A percentile compares a stretch with the other conserved stretches of the same genome.
phyloP scores from a whole-genome alignment of 2,329 filamentous ascomycete genomes.

The Rhynchosporium secalis region DNA sequence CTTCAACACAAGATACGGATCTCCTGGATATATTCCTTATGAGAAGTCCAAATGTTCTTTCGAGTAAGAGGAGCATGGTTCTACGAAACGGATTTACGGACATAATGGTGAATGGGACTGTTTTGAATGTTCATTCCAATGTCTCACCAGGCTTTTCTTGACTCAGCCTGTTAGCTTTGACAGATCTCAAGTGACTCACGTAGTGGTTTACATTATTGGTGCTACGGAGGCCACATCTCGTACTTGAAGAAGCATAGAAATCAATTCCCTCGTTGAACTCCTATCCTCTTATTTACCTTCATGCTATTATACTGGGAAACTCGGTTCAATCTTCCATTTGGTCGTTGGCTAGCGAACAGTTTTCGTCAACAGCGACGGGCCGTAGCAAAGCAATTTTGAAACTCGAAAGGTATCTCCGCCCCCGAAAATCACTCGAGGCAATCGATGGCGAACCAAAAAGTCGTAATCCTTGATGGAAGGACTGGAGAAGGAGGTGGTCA shows the following conservation, averaged over 20 bases:
- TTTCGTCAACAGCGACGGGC: conserved; percentile 4
- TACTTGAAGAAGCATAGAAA: too few species aligned
- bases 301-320: not conserved
- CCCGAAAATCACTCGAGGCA: conserved; percentile 1
- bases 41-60: too few species aligned
- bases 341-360: not conserved
- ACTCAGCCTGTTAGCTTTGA: not conserved
- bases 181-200: not conserved
- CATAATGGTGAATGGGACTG: not conserved
- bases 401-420: conserved; percentile 2
- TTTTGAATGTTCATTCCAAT: not conserved
- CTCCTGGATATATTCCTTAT: too few species aligned
- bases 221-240: not conserved
- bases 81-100: not conserved
- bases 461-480: conserved; percentile 54
- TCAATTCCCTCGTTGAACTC: too few species aligned
- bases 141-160: not conserved
- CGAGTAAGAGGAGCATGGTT: not conserved
- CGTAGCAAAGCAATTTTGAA: conserved; percentile 7
- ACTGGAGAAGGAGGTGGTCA: conserved; percentile 64
- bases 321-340: not conserved
- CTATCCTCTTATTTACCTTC: not conserved
- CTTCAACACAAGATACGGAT: not conserved
- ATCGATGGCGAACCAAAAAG: conserved; percentile 30
- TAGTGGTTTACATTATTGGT: not conserved